Evolutionary conservation across 805 yeast species (phyloP).

Genomic region (Kazachstania viticola): DNA sequence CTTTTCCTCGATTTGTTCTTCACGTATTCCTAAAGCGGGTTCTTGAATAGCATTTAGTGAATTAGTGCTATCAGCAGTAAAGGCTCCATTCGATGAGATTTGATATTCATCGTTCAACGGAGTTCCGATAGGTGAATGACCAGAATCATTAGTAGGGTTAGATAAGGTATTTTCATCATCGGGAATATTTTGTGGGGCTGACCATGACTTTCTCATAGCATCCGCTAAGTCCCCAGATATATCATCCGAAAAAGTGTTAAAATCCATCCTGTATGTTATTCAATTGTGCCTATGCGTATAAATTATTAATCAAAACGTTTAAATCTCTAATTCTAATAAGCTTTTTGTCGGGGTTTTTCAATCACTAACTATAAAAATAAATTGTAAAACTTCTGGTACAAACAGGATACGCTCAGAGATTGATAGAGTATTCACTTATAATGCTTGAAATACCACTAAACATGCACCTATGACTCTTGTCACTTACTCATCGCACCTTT

Average conservation of each 20-base stretch:
- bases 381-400: too few relatives aligned
- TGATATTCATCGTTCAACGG: conserved; percentile 2
- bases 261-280: background rate
- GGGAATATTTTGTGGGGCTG: conserved; percentile 9
- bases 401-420: too few relatives aligned
- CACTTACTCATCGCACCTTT: too few relatives aligned
- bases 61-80: background rate
- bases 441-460: too few relatives aligned
- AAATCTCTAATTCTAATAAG: too few relatives aligned
- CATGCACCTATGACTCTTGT: too few relatives aligned
- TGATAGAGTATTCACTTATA: too few relatives aligned
- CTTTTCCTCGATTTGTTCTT: background rate
- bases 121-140: conserved; percentile 13
- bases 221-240: conserved; percentile 19
- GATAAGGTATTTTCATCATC: background rate
- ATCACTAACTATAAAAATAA: too few relatives aligned
- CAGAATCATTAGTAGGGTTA: background rate
- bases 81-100: background rate
- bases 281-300: background rate
- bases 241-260: conserved; percentile 4
- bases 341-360: too few relatives aligned
- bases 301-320: background rate
- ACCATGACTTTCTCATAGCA: conserved; percentile 26
- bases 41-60: background rate
- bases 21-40: background rate